phyloP scores from a whole-genome alignment of 495 filamentous ascomycete species.

The Clavariopsis aquatica region DNA sequence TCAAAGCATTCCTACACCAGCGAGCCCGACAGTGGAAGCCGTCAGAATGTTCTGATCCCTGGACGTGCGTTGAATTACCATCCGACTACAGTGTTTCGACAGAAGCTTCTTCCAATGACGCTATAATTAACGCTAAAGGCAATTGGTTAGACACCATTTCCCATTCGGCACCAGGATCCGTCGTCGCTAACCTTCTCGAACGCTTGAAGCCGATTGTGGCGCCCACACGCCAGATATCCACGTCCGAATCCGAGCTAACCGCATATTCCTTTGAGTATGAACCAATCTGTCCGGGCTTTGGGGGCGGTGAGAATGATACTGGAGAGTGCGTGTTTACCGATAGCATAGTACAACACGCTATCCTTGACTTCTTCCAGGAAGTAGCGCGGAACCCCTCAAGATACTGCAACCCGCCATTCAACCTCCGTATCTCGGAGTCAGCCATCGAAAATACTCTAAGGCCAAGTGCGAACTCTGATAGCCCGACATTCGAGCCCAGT shows the following conservation, averaged over 20 bases:
- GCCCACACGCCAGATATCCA: not conserved
- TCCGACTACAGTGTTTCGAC: not conserved
- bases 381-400: conserved; percentile 23
- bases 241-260: not conserved
- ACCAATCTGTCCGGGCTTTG: conserved; percentile 31
- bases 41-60: not conserved
- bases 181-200: not conserved
- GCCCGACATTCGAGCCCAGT: not conserved
- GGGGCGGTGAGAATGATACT: conserved; percentile 10
- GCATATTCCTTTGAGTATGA: not conserved
- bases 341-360: conserved; percentile 12
- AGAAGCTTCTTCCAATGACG: not conserved
- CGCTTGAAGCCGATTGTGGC: not conserved
- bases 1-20: conserved; percentile 28
- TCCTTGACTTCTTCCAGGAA: conserved; percentile 36
- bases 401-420: conserved; percentile 32
- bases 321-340: conserved; percentile 35
- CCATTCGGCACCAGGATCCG: not conserved
- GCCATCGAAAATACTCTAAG: not conserved
- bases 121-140: not conserved
- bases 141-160: conserved; percentile 13
- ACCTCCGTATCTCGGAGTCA: not conserved
- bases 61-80: conserved; percentile 10
- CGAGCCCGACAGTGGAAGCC: conserved; percentile 29
- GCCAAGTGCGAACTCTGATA: not conserved